Evolutionary conservation across 2,329 filamentous ascomycete genomes (phyloP), one percentile per base, ranked within the genome.

Genomic region (Ophiostoma ulmi): DNA sequence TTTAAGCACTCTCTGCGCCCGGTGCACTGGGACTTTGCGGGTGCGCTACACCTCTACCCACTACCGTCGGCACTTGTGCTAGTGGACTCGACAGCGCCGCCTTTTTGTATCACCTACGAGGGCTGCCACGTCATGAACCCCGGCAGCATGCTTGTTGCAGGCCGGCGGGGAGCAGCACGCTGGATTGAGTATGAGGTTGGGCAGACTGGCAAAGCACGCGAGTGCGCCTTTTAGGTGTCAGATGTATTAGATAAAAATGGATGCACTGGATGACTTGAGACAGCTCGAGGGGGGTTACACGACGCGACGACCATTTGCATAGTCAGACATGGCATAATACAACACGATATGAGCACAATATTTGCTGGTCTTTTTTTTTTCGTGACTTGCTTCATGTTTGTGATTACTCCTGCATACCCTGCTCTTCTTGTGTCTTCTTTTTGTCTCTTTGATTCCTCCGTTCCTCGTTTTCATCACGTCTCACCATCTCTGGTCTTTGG

Each of bases 81-180:
- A 4, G 90, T 93, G 1, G 95, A 99, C 80, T 84, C 90, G 0
- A 92, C 94, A 61, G 89, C 90, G 11, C 89, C 91, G 17, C 86
- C 93, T 0, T 99, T 97, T 77, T 91, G 90, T 70, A 83, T 97
- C 74, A 97, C 92, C 17, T 98, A 98, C 77, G 94, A 97, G 79
- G 94, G 94, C 0, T 98, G 95, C 77, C 92, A 95, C 81, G 94
- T 97, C 44, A 90, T 99, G 86, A 99, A 99, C 78, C 94, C 95
- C 0, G 93, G 93, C 6, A 85, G 86, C 67, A 80, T 99, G 68
- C 84, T 96, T 35, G 88, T 92, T 0, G 82, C 87, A 0, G 90
- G 89, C 0, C 85, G 89, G 69, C 86, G 88, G 73, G 88, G 89
- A 4, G 87, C 90, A 7, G 91, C 88, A 6, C 85, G 89, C 73